Evolutionary conservation across 345 rosid genomes (phyloP), one percentile per base, ranked within the genome.

Genomic region (Aquilaria yunnanensis): DNA sequence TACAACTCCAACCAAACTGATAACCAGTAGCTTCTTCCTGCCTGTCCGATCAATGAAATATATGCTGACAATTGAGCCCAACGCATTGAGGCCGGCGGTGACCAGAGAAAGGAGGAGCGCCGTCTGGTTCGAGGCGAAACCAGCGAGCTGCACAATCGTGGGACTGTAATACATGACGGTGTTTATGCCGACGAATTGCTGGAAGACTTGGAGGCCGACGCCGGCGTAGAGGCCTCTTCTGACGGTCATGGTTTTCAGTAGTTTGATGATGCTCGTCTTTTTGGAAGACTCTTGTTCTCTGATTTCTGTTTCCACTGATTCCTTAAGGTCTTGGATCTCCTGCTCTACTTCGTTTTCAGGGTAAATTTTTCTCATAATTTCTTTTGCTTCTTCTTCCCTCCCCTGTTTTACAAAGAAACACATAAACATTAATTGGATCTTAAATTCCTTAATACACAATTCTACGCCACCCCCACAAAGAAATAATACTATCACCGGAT

Each of bases 141-240:
- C 96, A 4, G 98, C 96, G 0, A 85, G 63, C 69, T 92, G 98
- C 64, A 89, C 54, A 51, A 92, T 89, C 31, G 95, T 81, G 16
- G 98, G 92, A 69, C 96, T 86, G 74, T 89, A 92, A 51, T 92
- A 92, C 98, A 92, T 89, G 61, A 89, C 92, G 0, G 98, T 89
- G 70, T 92, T 92, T 63, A 89, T 92, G 56, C 96, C 98, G 29
- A 89, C 95, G 65, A 87, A 89, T 60, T 92, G 98, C 68, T 89
- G 98, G 78, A 80, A 85, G 67, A 89, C 81, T 74, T 82, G 89
- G 65, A 92, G 86, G 43, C 90, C 92, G 59, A 92, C 88, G 33
- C 98, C 98, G 8, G 96, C 98, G 37, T 70, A 46, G 12, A 89
- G 86, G 46, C 95, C 98, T 66, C 95, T 78, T 61, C 98, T 83